phyloP scores from a whole-genome alignment of 2,329 filamentous ascomycete species.

The Onygena corvina region DNA sequence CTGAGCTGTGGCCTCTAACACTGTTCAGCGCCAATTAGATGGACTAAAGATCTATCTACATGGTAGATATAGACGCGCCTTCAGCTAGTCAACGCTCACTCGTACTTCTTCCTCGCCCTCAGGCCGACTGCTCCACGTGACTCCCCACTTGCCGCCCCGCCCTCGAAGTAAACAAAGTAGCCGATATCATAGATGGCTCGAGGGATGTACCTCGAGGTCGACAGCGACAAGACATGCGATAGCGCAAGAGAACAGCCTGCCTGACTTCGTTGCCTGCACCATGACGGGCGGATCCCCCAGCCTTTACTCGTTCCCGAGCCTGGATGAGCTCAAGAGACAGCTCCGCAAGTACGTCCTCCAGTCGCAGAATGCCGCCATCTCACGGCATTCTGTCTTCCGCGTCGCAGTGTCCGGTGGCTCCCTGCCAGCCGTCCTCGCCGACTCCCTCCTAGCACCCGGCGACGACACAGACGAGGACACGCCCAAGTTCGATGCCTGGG shows the following conservation, averaged over 20 bases:
- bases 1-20: too few relatives aligned
- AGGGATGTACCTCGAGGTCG: too few relatives aligned
- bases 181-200: too few relatives aligned
- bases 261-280: conserved; percentile 11
- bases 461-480: conserved; percentile 45
- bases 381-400: conserved; percentile 75
- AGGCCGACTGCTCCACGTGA: too few relatives aligned
- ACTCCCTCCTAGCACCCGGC: conserved; percentile 57
- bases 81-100: too few relatives aligned
- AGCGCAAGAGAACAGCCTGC: neutral
- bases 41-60: too few relatives aligned
- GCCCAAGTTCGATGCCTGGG: conserved; percentile 75
- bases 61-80: too few relatives aligned
- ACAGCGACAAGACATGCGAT: conserved; percentile 4
- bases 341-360: conserved; percentile 74
- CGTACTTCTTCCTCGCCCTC: too few relatives aligned
- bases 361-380: conserved; percentile 65
- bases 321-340: conserved; percentile 58
- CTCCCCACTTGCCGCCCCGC: too few relatives aligned
- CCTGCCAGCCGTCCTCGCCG: conserved; percentile 73
- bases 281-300: conserved; percentile 33
- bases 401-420: conserved; percentile 89
- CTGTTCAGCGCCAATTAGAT: too few relatives aligned
- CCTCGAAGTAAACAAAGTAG: too few relatives aligned
- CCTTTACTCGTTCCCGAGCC: conserved; percentile 67